Conservation (phyloP, 2,329 filamentous ascomycete species). For the Ceratocystis eucalypticola region DNA sequence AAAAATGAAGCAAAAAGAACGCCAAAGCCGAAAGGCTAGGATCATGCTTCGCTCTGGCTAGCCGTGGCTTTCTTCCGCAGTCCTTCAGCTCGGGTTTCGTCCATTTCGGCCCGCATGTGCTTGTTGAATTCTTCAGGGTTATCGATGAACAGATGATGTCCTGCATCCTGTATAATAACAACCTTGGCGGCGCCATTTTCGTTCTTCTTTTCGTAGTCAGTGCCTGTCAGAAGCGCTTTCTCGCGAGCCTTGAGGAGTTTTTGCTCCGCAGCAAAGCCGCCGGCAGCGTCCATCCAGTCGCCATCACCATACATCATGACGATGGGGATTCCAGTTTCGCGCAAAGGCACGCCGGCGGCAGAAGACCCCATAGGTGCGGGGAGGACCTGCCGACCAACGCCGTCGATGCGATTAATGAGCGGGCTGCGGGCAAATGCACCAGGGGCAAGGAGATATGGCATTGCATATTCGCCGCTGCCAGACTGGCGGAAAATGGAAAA, state of each 20-base stretch:
- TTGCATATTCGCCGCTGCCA: conserved; percentile 84
- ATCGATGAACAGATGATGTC: conserved; percentile 47
- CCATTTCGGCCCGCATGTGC: conserved; percentile 39
- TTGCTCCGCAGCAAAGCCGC: conserved; percentile 66
- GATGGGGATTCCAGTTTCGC: conserved; percentile 60
- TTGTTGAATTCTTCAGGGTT: conserved; percentile 46
- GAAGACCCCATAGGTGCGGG: conserved; percentile 22
- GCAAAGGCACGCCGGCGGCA: conserved; percentile 22
- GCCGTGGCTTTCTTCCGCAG: conserved; percentile 16
- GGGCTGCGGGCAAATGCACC: conserved; percentile 84
- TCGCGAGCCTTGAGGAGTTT: conserved; percentile 57
- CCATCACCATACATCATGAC: conserved; percentile 94
- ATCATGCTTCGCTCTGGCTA: neutral
- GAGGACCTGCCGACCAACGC: conserved; percentile 62
- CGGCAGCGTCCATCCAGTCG: conserved; percentile 96
- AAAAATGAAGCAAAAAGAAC: neutral
- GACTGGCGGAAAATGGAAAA: conserved; percentile 89
- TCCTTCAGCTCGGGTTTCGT: conserved; percentile 32
- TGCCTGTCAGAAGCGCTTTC: conserved; percentile 46
- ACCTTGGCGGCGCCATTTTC: conserved; percentile 79
- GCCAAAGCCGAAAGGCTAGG: neutral
- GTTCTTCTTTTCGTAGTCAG: conserved; percentile 49
- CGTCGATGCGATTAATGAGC: conserved; percentile 72
- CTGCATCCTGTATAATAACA: conserved; percentile 52
- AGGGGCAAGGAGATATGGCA: conserved; percentile 84